These are phyloP conservation scores for Cyclaneusma minus DNA, from an alignment of 2,329 filamentous ascomycete species.

Conservation along the genomic window DNA sequence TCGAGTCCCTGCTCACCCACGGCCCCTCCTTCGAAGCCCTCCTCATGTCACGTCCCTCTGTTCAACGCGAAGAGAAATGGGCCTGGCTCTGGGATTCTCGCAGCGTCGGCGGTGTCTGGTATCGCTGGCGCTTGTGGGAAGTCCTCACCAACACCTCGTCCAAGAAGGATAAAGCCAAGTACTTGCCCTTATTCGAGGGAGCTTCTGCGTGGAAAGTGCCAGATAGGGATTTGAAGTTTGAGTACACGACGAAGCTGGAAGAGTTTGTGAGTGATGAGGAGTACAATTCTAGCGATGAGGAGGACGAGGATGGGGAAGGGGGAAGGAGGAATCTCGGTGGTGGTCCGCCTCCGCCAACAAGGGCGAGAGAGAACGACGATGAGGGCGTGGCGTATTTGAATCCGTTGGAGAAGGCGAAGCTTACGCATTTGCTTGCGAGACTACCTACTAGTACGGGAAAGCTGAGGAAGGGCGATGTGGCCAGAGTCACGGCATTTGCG, in stretches of 20 bases:
- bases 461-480: conserved; percentile 72
- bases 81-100: conserved; percentile 85
- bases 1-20: conserved; percentile 62
- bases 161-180: conserved; percentile 31
- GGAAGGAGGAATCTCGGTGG: conserved; percentile 22
- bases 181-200: conserved; percentile 57
- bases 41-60: conserved; percentile 71
- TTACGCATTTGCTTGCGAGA: conserved; percentile 70
- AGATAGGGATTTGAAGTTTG: conserved; percentile 58
- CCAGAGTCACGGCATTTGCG: conserved; percentile 73
- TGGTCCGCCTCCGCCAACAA: conserved; percentile 22
- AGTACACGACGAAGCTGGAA: conserved; percentile 61
- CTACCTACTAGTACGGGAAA: conserved; percentile 62
- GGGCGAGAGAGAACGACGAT: too few relatives aligned
- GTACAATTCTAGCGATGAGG: conserved; percentile 77
- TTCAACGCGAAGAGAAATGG: conserved; percentile 80
- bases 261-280: conserved; percentile 74
- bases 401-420: conserved; percentile 68
- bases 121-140: conserved; percentile 84
- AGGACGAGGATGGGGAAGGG: conserved; percentile 42
- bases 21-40: conserved; percentile 83
- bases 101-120: conserved; percentile 71
- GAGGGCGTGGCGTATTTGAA: conserved; percentile 47
- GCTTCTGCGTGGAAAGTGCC: conserved; percentile 66
- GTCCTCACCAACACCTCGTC: conserved; percentile 52